Conservation (phyloP, 345 rosid species). For the Populus deltoides region DNA sequence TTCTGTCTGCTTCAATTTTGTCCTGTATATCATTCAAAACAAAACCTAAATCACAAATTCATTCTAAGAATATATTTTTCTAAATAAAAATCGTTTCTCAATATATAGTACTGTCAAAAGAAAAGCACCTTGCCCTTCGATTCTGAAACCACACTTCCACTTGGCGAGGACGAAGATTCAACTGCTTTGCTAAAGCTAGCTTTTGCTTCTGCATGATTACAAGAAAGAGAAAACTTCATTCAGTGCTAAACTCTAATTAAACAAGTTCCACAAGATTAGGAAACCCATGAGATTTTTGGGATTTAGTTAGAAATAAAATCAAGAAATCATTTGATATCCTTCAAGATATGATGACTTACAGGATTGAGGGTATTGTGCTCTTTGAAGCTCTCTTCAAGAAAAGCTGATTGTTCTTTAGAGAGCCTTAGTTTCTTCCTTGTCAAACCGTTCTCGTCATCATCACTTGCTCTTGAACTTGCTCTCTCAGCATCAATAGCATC, state of each 20-base stretch:
- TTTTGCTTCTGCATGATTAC: slow-evolving; percentile 60
- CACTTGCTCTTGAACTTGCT: slow-evolving; percentile 71
- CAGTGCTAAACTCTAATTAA: neutral
- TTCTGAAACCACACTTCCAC: slow-evolving; percentile 99
- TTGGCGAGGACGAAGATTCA: slow-evolving; percentile 91
- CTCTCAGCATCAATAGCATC: slow-evolving; percentile 42
- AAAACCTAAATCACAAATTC: neutral
- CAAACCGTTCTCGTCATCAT: slow-evolving; percentile 79
- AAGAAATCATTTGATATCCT: neutral
- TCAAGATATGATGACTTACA: slow-evolving; percentile 39
- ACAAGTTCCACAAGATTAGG: neutral
- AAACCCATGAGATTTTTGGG: neutral
- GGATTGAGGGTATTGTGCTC: slow-evolving; percentile 86
- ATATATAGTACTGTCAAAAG: neutral
- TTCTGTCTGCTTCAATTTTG: slow-evolving; percentile 91
- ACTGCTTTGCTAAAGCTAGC: slow-evolving; percentile 73
- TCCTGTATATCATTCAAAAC: slow-evolving; percentile 40
- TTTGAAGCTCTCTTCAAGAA: slow-evolving; percentile 93
- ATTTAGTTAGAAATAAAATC: neutral
- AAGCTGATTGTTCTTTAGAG: slow-evolving; percentile 85
- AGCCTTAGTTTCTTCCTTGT: slow-evolving; percentile 94
- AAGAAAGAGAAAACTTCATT: neutral
- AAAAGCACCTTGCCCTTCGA: slow-evolving; percentile 82
- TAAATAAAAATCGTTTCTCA: neutral
- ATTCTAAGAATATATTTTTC: neutral